Conservation (phyloP, 768 basidiomycete genomes). For the Termitomyces sp. region DNA sequence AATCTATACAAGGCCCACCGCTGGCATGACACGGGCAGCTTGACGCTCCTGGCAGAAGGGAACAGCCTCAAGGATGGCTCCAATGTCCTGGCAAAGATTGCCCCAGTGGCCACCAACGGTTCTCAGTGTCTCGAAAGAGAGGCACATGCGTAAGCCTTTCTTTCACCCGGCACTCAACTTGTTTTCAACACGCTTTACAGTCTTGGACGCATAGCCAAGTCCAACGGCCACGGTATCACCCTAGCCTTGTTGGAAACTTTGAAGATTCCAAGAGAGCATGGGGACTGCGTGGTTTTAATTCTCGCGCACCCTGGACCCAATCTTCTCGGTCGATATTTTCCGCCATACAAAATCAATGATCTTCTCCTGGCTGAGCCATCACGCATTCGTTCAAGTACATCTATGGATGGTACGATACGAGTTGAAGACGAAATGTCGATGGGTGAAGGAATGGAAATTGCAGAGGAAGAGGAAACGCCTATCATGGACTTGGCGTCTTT, state of each 20-base stretch:
- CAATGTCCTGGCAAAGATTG: conserved; percentile 67
- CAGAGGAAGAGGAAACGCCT: conserved; percentile 47
- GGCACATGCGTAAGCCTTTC: conserved; percentile 53
- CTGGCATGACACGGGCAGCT: conserved; percentile 72
- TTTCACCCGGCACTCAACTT: background rate
- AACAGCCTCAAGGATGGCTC: conserved; percentile 66
- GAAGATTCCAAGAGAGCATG: conserved; percentile 57
- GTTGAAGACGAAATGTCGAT: conserved; percentile 11
- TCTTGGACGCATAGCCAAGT: conserved; percentile 41
- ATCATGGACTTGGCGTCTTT: conserved; percentile 76
- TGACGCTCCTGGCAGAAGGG: conserved; percentile 64
- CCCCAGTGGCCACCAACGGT: conserved; percentile 64
- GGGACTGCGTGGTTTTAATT: conserved; percentile 67
- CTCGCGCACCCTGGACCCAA: conserved; percentile 68
- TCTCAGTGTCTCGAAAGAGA: conserved; percentile 70
- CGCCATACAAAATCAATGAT: conserved; percentile 58
- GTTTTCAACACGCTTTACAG: conserved; percentile 22
- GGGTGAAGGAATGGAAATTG: conserved; percentile 28
- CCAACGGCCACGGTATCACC: conserved; percentile 43
- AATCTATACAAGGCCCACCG: conserved; percentile 37
- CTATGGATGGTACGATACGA: conserved; percentile 46
- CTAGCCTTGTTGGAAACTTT: conserved; percentile 60
- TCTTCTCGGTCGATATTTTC: conserved; percentile 64
- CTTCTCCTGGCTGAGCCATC: conserved; percentile 54
- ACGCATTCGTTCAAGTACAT: conserved; percentile 32